Base-by-base conservation (phyloP, 2,329 filamentous ascomycete genomes). In the Talaromyces amestolkiae region DNA sequence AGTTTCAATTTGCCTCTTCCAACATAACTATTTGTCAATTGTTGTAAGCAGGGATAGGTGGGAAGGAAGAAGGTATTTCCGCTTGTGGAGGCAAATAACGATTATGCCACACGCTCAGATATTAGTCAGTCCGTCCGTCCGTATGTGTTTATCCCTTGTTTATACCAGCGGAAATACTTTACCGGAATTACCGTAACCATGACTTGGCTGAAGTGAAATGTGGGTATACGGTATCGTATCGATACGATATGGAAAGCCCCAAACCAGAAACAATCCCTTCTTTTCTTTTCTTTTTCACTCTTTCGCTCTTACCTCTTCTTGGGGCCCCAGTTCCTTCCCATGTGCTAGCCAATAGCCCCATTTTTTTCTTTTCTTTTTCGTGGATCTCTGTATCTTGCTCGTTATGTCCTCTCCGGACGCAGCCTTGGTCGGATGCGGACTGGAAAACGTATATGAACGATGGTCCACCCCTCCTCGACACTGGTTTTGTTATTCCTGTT, bases 281-380 rank as follows among this genome's bases (percentile, higher is more conserved):
- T 35, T 56, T 61, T 43, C 37, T 53, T 61, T 61, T 53, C 3
- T 33, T 56, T 58, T 53, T 37, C n/a, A 33, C 49, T 54, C 27
- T 54, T 27, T 51, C 8, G 31, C 51, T 22, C 53, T 56, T 56
- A 37, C 31, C 51, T 56, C 31, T 22, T 41, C 4, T 43, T 56
- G 56, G 56, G 63, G 63, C 54, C 58, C 58, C 58, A 65, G 63
- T 60, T 56, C 49, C 19, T 11, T 24, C n/a, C 63, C 63, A 65
- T 65, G 63, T 58, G 63, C 59, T 39, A 54, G 17, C 53, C 53
- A 56, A 56, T 37, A 22, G 60, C 60, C 60, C 60, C 60, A 31
- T 65, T 47, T 35, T 49, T 61, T 7, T 31, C 27, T 31, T 43
- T 33, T 43, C 13, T 61, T 61, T 61, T 41, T 22, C 45, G 37